phyloP scores from a whole-genome alignment of 306 rosid genomes.

The peach (Prunus persica) region Prunus_persica_NCBIv2 NC_034009.1:1111001-1111500 shows the following conservation, averaged over 20 bases:
- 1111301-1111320: constrained; percentile 87
- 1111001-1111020: constrained; percentile 78
- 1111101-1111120: constrained; percentile 75
- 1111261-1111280: constrained; percentile 96
- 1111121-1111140: constrained; percentile 50
- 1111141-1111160: constrained; percentile 87
- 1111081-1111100: constrained; percentile 96
- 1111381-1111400: constrained; percentile 76
- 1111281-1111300: constrained; percentile 87
- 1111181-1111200: constrained; percentile 62
- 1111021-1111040: constrained; percentile 87
- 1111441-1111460: constrained; percentile 2
- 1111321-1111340: constrained; percentile 74
- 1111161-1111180: constrained; percentile 94
- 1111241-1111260: constrained; percentile 59
- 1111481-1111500: constrained; percentile 14
- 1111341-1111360: constrained; percentile 46
- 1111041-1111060: constrained; percentile 81
- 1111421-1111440: constrained; percentile 69
- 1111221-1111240: constrained; percentile 83
- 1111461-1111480: constrained; percentile 1
- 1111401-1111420: constrained; percentile 83
- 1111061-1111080: constrained; percentile 89
- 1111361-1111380: constrained; percentile 38
- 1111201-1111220: constrained; percentile 55